Conservation (phyloP, 176 grass and related monocot species). For the Microstegium vimineum region DNA sequence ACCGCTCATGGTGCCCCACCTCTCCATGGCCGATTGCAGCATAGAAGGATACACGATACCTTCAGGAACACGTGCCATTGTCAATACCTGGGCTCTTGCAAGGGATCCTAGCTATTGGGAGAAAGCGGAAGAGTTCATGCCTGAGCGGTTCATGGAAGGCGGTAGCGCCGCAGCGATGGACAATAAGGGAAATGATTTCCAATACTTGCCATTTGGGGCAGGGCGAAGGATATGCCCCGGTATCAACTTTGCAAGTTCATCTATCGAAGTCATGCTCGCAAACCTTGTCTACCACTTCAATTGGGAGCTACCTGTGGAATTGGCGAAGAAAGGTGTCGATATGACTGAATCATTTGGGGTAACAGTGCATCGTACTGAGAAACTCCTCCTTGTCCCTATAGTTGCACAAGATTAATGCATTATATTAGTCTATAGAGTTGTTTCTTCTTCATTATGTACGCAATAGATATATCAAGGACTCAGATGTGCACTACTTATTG, state of each 20-base stretch:
- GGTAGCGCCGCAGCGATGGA: not conserved
- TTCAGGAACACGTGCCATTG: not conserved
- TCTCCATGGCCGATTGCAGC: not conserved
- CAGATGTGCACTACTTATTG: no score
- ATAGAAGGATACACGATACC: not conserved
- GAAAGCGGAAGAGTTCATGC: not conserved
- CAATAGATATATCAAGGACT: no score
- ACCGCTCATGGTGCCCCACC: not conserved
- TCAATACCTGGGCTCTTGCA: not conserved
- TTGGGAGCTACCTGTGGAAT: constrained; percentile 31
- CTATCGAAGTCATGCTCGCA: constrained; percentile 28
- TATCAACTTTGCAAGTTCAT: not conserved
- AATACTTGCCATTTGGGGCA: not conserved
- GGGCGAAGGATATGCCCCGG: not conserved
- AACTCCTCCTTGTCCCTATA: not conserved
- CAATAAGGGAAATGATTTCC: not conserved
- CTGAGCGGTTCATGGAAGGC: not conserved
- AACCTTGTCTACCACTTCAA: constrained; percentile 38
- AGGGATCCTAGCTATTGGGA: not conserved
- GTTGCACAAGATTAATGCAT: not conserved
- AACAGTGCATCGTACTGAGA: constrained; percentile 4
- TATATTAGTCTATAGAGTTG: no score
- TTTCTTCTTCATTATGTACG: no score
- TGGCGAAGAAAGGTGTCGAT: not conserved
- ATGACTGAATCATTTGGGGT: constrained; percentile 33